phyloP scores from a whole-genome alignment of 1,284 basidiomycete species.

The Ustilago crameri region DNA sequence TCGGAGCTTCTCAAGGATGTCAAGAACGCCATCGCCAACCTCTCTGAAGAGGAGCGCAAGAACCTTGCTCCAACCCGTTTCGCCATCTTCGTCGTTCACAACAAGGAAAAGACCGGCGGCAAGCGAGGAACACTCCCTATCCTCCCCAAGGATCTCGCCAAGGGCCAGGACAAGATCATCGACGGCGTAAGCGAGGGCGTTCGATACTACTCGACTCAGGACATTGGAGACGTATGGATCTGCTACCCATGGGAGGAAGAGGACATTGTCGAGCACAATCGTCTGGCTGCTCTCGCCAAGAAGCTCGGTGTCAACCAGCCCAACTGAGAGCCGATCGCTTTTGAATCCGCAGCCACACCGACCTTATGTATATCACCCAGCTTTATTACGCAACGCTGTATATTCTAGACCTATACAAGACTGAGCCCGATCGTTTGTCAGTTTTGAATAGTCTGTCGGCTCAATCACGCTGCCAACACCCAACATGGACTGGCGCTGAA shows the following conservation, averaged over 20 bases:
- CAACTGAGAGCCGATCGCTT: slow-evolving; percentile 11
- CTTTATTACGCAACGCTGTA: slow-evolving; percentile 31
- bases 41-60: slow-evolving; percentile 53
- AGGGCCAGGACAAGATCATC: slow-evolving; percentile 52
- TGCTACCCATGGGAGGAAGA: slow-evolving; percentile 67
- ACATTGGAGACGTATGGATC: slow-evolving; percentile 65
- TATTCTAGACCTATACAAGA: slow-evolving; percentile 15
- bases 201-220: slow-evolving; percentile 65
- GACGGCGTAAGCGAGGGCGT: slow-evolving; percentile 62
- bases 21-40: slow-evolving; percentile 51
- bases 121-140: slow-evolving; percentile 66
- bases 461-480: no score
- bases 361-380: slow-evolving; percentile 38
- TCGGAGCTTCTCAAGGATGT: slow-evolving; percentile 67
- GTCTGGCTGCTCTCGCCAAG: slow-evolving; percentile 65
- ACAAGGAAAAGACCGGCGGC: slow-evolving; percentile 60
- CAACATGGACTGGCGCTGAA: no score
- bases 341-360: not conserved
- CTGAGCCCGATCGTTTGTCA: no score
- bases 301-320: slow-evolving; percentile 52
- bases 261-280: slow-evolving; percentile 68
- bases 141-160: slow-evolving; percentile 42
- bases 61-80: slow-evolving; percentile 64
- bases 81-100: slow-evolving; percentile 68
- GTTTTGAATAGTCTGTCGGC: not conserved